phyloP scores from a whole-genome alignment of 2,329 filamentous ascomycete genomes.

The Ophiostoma perfectum region DNA sequence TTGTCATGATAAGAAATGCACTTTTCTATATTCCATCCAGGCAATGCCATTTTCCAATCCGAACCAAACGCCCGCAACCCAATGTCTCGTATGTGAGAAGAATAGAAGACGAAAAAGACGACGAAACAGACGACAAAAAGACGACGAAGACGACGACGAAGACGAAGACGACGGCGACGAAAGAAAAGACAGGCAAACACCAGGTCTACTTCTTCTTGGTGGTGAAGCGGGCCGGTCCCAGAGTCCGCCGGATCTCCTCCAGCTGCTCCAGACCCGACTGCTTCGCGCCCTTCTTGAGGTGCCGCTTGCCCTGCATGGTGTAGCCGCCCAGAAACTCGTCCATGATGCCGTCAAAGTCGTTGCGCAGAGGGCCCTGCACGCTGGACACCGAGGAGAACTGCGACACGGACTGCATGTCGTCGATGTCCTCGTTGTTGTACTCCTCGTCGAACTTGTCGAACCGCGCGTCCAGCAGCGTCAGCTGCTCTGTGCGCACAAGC shows the following conservation, averaged over 20 bases:
- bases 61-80: slow-evolving; percentile 11
- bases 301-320: slow-evolving; percentile 65
- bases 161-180: not conserved
- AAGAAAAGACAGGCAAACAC: not conserved
- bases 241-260: slow-evolving; percentile 75
- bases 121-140: not conserved
- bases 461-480: slow-evolving; percentile 76
- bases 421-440: slow-evolving; percentile 51
- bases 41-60: not conserved
- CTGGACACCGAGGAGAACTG: slow-evolving; percentile 60
- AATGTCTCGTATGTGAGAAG: not conserved
- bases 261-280: slow-evolving; percentile 80
- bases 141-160: not conserved
- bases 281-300: slow-evolving; percentile 72
- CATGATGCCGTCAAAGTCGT: slow-evolving; percentile 84
- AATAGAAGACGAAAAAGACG: not conserved
- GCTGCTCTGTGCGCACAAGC: slow-evolving; percentile 81
- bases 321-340: slow-evolving; percentile 84
- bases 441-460: slow-evolving; percentile 88
- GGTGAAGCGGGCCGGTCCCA: slow-evolving; percentile 67
- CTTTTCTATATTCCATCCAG: slow-evolving; percentile 11
- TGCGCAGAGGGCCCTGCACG: slow-evolving; percentile 61
- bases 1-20: slow-evolving; percentile 12
- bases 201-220: slow-evolving; percentile 14
- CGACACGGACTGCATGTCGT: slow-evolving; percentile 53